These are phyloP conservation scores for Discostella pseudostelligera DNA, from an alignment of 108 stramenopile species.

Conservation along the genomic window DNA sequence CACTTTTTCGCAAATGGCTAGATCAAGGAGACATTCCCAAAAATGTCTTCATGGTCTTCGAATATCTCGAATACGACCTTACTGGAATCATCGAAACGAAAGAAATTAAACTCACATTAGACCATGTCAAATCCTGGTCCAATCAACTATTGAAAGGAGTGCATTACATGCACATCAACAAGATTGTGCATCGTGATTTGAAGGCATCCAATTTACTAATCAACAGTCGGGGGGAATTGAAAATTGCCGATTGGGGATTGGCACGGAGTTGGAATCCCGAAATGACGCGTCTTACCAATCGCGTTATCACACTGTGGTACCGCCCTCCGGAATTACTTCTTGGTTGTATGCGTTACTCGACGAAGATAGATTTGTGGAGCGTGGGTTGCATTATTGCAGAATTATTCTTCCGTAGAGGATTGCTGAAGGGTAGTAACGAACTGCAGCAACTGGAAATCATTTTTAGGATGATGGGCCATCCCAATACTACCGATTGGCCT, in stretches of 20 bases:
- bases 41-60: conserved; percentile 95
- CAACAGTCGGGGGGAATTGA: conserved; percentile 84
- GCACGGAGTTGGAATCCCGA: conserved; percentile 87
- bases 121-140: conserved; percentile 91
- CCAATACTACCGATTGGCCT: conserved; percentile 73
- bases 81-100: conserved; percentile 81
- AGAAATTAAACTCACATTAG: conserved; percentile 79
- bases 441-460: conserved; percentile 81
- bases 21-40: conserved; percentile 75
- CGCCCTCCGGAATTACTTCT: conserved; percentile 94
- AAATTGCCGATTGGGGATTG: conserved; percentile 97
- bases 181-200: conserved; percentile 93
- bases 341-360: conserved; percentile 77
- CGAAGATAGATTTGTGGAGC: conserved; percentile 96
- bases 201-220: conserved; percentile 94
- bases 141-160: conserved; percentile 88
- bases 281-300: conserved; percentile 89
- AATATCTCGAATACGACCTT: conserved; percentile 92
- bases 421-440: conserved; percentile 69
- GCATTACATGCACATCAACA: conserved; percentile 93
- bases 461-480: conserved; percentile 77
- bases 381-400: conserved; percentile 98
- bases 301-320: conserved; percentile 97
- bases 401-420: conserved; percentile 84
- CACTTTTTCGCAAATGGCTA: conserved; percentile 29